Base-by-base conservation (phyloP, 2,329 filamentous ascomycete species). In the Didymella pinodella region DNA sequence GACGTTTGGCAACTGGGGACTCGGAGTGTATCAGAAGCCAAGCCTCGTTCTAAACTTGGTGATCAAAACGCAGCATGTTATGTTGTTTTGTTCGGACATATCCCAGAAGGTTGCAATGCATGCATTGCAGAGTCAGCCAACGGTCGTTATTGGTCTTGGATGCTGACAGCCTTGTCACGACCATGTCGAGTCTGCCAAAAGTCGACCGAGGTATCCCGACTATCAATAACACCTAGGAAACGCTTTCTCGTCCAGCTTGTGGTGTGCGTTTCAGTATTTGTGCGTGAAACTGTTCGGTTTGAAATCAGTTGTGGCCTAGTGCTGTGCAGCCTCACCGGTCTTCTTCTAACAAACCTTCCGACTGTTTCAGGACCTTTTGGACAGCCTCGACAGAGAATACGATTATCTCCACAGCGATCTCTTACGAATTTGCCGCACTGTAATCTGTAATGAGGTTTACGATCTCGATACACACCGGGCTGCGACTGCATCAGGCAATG, bases 1-100 rank as follows among this genome's bases (percentile, higher is more conserved):
- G 64, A 66, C 59, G 71, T 75, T 73, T 75, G 61, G 63, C 51
- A 73, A 71, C 52, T 70, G 66, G 64, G 45, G 61, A 64, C 50
- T 59, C 26, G 44, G 51, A 54, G 36, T 65, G 71, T 74, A 67
- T 75, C 70, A 73, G 61, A 50, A 62, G 54, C 62, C 59, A 65
- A 61, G 61, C 54, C 51, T 61, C 46, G 51, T 48, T 63, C 63
- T 65, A 70, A 46, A 65, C 62, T 65, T 65, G 66, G 55, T 64
- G 63, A 70, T 69, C 62, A 62, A 70, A 75, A 73, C 68, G 61
- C 14, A 40, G 7, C 28, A 50, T 20, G 20, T 22, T 32, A 22
- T 12, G 38, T 55, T 7, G 25, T 48, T 48, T 38, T 48, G 34
- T 40, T 48, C 20, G 16, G 47, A 32, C 20, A 18, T 11, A 40